Conservation (phyloP, 108 stramenopile genomes). For the Thalassiosira profunda region DNA sequence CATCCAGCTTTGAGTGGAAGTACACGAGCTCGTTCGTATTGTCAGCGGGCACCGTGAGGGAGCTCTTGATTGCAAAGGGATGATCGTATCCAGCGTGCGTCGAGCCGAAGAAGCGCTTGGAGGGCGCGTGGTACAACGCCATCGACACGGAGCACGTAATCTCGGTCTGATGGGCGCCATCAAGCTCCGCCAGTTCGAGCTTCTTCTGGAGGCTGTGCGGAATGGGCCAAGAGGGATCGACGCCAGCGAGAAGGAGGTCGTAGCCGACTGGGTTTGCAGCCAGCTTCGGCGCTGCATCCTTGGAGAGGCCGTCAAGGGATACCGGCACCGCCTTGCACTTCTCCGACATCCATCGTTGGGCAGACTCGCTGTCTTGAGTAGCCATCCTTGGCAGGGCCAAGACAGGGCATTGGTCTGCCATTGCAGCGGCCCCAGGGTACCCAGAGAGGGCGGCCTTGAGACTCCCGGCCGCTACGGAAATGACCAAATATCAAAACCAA, state of each 20-base stretch:
- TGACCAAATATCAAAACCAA: too few relatives aligned
- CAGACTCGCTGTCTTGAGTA: too few relatives aligned
- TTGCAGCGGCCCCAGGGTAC: too few relatives aligned
- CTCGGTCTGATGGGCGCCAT: background rate
- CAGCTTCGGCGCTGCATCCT: background rate
- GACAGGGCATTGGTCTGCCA: too few relatives aligned
- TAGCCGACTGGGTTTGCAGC: slow-evolving; percentile 4
- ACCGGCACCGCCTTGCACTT: too few relatives aligned
- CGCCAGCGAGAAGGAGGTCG: slow-evolving; percentile 6
- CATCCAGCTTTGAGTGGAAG: slow-evolving; percentile 15
- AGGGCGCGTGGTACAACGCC: slow-evolving; percentile 16
- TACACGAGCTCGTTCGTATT: slow-evolving; percentile 29
- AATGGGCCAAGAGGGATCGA: slow-evolving; percentile 17
- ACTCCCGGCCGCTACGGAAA: too few relatives aligned
- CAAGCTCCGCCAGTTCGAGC: slow-evolving; percentile 7
- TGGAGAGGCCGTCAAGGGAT: too few relatives aligned
- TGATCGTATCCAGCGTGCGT: slow-evolving; percentile 25
- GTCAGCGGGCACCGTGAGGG: background rate
- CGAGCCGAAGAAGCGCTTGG: slow-evolving; percentile 27
- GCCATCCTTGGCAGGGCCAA: too few relatives aligned
- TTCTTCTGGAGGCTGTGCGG: slow-evolving; percentile 11
- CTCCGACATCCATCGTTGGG: too few relatives aligned
- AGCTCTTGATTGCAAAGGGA: slow-evolving; percentile 1
- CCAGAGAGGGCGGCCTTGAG: too few relatives aligned
- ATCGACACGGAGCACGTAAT: slow-evolving; percentile 24